Evolutionary conservation across 208 protist genomes (phyloP).

Genomic region (Trypanosoma mega): DNA sequence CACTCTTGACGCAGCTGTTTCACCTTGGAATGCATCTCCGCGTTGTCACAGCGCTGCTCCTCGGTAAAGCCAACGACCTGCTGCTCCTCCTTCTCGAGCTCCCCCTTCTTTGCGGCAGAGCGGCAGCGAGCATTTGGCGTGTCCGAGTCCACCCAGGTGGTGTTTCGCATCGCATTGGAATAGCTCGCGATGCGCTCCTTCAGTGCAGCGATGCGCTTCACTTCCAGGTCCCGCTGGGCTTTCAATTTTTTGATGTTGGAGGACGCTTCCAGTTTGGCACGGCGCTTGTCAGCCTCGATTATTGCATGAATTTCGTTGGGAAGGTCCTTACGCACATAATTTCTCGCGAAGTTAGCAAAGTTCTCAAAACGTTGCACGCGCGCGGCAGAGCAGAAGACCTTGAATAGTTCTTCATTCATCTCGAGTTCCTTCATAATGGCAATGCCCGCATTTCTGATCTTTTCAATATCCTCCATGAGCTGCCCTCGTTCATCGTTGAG

Average conservation of each 20-base stretch:
- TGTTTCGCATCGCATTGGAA: conserved; percentile 28
- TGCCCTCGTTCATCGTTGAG: conserved; percentile 50
- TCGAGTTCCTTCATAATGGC: conserved; percentile 65
- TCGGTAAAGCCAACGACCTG: conserved; percentile 39
- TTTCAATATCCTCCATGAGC: conserved; percentile 54
- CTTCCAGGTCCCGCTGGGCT: conserved; percentile 37
- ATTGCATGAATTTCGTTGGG: conserved; percentile 49
- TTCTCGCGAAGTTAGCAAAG: conserved; percentile 37
- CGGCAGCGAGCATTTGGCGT: conserved; percentile 13
- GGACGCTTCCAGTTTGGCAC: conserved; percentile 67
- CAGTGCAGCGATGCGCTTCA: conserved; percentile 41
- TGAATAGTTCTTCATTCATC: conserved; percentile 33
- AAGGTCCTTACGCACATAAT: conserved; percentile 51
- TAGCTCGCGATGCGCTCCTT: conserved; percentile 33
- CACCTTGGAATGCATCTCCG: conserved; percentile 7
- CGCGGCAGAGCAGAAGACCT: conserved; percentile 60
- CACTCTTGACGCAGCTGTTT: conserved; percentile 18
- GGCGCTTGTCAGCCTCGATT: conserved; percentile 44
- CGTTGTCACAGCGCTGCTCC: conserved; percentile 39
- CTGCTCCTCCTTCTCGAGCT: conserved; percentile 36
- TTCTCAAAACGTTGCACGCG: conserved; percentile 72
- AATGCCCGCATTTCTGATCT: conserved; percentile 81
- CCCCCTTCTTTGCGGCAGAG: conserved; percentile 2
- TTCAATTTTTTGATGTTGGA: conserved; percentile 66
- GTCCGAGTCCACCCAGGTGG: conserved; percentile 20